Conservation (phyloP, 352 stramenopile species). For the Phytophthora lateralis region DNA sequence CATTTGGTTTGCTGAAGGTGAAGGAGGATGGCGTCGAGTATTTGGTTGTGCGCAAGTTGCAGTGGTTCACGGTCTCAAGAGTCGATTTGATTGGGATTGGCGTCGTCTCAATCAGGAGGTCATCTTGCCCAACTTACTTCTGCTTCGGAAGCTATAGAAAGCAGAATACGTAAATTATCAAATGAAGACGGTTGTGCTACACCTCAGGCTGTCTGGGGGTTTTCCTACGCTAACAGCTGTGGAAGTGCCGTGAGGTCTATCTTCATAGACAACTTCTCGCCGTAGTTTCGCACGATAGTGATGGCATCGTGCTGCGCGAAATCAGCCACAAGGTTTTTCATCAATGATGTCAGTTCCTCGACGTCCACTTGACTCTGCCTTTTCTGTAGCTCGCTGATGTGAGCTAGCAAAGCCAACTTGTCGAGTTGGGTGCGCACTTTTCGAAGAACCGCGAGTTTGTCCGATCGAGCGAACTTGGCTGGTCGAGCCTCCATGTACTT, state of each 20-base stretch:
- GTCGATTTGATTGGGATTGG: slow-evolving; percentile 21
- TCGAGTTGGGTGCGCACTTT: slow-evolving; percentile 59
- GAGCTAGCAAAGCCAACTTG: slow-evolving; percentile 28
- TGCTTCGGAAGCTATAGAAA: no score
- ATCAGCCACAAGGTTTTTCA: slow-evolving; percentile 51
- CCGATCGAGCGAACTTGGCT: slow-evolving; percentile 65
- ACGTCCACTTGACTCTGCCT: slow-evolving; percentile 43
- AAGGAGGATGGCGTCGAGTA: slow-evolving; percentile 16
- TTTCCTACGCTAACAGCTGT: slow-evolving; percentile 43
- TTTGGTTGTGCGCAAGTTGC: slow-evolving; percentile 19
- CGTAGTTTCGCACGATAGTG: slow-evolving; percentile 71
- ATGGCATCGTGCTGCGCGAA: slow-evolving; percentile 69
- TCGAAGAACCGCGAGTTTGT: slow-evolving; percentile 66
- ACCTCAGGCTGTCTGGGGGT: not conserved
- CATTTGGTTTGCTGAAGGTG: slow-evolving; percentile 20
- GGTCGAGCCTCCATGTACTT: slow-evolving; percentile 80
- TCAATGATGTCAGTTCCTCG: slow-evolving; percentile 52
- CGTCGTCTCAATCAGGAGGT: no score
- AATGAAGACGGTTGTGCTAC: not conserved
- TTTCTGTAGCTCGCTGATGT: slow-evolving; percentile 38
- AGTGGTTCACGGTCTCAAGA: slow-evolving; percentile 18
- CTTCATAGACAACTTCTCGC: slow-evolving; percentile 63
- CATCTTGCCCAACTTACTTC: no score
- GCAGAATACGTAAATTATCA: slow-evolving; percentile 4
- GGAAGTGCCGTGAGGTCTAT: slow-evolving; percentile 56